Evolutionary conservation across 2,329 filamentous ascomycete species (phyloP).

Genomic region (Pseudogymnoascus sp.): DNA sequence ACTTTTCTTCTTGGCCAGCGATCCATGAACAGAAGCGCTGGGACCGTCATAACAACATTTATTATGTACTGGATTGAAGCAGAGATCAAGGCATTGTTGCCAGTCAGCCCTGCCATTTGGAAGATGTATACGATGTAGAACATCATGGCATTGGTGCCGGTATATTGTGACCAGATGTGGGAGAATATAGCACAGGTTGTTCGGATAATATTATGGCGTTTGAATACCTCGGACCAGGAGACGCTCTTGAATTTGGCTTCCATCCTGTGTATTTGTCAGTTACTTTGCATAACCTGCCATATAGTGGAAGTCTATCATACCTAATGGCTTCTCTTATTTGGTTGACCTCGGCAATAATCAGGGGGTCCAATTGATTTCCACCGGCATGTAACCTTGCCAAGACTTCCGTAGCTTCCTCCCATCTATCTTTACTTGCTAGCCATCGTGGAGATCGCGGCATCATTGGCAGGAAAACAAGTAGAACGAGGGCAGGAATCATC

Average conservation of each 20-base stretch:
- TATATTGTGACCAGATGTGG: slow-evolving; percentile 21
- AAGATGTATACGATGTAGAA: slow-evolving; percentile 35
- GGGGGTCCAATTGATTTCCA: slow-evolving; percentile 45
- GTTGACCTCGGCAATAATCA: slow-evolving; percentile 51
- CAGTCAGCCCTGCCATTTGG: slow-evolving; percentile 31
- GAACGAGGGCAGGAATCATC: slow-evolving; percentile 37
- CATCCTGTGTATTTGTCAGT: neutral
- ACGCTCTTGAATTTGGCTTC: neutral
- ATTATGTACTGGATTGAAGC: slow-evolving; percentile 21
- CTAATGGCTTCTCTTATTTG: slow-evolving; percentile 34
- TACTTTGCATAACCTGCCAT: neutral
- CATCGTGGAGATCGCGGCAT: slow-evolving; percentile 45
- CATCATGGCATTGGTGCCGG: slow-evolving; percentile 26
- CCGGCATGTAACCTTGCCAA: slow-evolving; percentile 51
- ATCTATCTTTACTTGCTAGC: slow-evolving; percentile 43
- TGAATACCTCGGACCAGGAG: neutral
- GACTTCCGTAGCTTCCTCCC: slow-evolving; percentile 38
- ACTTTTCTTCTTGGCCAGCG: neutral
- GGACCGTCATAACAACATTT: slow-evolving; percentile 12
- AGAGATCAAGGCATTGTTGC: slow-evolving; percentile 30
- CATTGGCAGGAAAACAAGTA: slow-evolving; percentile 37
- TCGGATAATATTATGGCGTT: neutral
- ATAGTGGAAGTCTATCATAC: neutral
- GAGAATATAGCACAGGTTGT: slow-evolving; percentile 10
- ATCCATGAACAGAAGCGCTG: slow-evolving; percentile 11